Evolutionary conservation across 2,329 filamentous ascomycete genomes (phyloP).

Genomic region (Hymenoscyphus scutula): DNA sequence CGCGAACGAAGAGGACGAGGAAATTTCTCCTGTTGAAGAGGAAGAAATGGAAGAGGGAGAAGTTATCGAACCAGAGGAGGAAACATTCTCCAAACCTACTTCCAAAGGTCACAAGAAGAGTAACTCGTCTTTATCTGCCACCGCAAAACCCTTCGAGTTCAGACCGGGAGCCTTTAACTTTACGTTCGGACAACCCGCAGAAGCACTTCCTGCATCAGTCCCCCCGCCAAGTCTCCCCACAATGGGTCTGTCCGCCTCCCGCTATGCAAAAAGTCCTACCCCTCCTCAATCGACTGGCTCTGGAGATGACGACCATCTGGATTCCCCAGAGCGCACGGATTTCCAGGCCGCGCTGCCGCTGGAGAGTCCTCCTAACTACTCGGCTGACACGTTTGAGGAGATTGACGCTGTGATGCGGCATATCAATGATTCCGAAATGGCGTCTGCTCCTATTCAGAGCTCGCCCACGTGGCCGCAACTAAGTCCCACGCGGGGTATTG

Average conservation of each 20-base stretch:
- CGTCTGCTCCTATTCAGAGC: slow-evolving; percentile 38
- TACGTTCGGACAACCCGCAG: slow-evolving; percentile 24
- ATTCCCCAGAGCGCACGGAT: slow-evolving; percentile 26
- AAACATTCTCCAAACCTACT: slow-evolving; percentile 13
- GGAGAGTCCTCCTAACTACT: slow-evolving; percentile 23
- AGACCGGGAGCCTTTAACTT: slow-evolving; percentile 30
- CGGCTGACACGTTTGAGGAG: slow-evolving; percentile 63
- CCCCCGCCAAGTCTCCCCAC: slow-evolving; percentile 18
- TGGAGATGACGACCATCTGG: slow-evolving; percentile 21
- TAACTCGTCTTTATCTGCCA: slow-evolving; percentile 63
- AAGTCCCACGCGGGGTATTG: slow-evolving; percentile 41
- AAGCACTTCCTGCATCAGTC: slow-evolving; percentile 11
- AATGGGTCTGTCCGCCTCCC: slow-evolving; percentile 28
- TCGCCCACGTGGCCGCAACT: slow-evolving; percentile 47
- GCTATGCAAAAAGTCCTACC: slow-evolving; percentile 32
- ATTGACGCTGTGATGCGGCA: slow-evolving; percentile 92
- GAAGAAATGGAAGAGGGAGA: slow-evolving; percentile 15
- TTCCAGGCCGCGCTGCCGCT: slow-evolving; percentile 32
- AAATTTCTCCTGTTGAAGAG: slow-evolving; percentile 17
- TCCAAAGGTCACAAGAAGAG: slow-evolving; percentile 42
- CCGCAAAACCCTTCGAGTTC: slow-evolving; percentile 64
- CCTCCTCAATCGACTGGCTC: slow-evolving; percentile 22
- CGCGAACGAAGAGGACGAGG: slow-evolving; percentile 34
- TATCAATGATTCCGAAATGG: slow-evolving; percentile 71
- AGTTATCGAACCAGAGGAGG: neutral